A percentile compares a stretch with the other conserved stretches of the same genome.
Conservation (phyloP, 2,329 filamentous ascomycete genomes). For the Verticillium isaacii region DNA sequence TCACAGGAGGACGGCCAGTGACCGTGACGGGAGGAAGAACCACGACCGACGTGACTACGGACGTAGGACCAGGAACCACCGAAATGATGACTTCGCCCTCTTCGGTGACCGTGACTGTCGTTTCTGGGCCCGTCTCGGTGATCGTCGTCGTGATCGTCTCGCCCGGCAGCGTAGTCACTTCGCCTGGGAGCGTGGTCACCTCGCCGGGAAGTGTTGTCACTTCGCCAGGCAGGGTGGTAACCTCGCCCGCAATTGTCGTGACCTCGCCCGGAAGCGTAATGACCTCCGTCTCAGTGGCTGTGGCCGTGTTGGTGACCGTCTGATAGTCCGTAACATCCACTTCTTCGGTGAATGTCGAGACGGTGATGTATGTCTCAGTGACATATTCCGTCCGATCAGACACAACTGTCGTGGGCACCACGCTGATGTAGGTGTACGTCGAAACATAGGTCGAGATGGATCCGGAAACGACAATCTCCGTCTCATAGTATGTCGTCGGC, state of each 20-base stretch:
- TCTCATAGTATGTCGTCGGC: conserved; percentile 5
- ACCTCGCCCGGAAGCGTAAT: conserved; percentile 9
- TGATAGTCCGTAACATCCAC: conserved; percentile 7
- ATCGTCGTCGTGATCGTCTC: conserved; percentile 26
- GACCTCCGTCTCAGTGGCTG: neutral
- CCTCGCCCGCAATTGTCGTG: conserved; percentile 16
- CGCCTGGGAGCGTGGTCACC: conserved; percentile 12
- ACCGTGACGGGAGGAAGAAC: conserved; percentile 21
- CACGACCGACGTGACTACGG: conserved; percentile 11
- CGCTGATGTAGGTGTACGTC: conserved; percentile 4
- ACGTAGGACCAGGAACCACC: conserved; percentile 17
- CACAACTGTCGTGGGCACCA: conserved; percentile 9
- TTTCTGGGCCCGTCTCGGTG: conserved; percentile 19
- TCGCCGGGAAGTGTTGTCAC: conserved; percentile 9
- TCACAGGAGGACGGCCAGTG: conserved; percentile 23
- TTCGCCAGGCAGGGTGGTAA: conserved; percentile 6
- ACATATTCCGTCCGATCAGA: conserved; percentile 8
- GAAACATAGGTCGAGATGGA: conserved; percentile 8
- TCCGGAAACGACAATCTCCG: neutral
- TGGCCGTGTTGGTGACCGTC: conserved; percentile 7
- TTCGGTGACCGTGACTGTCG: conserved; percentile 25
- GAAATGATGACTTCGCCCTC: conserved; percentile 23
- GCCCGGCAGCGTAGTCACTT: conserved; percentile 17
- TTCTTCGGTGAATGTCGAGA: conserved; percentile 6
- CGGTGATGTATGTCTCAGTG: conserved; percentile 8